Percentiles rank a stretch among this genome's conserved stretches.
Evolutionary conservation across 106 monocot species (phyloP).

Genomic region (Phalaenopsis equestris): DNA sequence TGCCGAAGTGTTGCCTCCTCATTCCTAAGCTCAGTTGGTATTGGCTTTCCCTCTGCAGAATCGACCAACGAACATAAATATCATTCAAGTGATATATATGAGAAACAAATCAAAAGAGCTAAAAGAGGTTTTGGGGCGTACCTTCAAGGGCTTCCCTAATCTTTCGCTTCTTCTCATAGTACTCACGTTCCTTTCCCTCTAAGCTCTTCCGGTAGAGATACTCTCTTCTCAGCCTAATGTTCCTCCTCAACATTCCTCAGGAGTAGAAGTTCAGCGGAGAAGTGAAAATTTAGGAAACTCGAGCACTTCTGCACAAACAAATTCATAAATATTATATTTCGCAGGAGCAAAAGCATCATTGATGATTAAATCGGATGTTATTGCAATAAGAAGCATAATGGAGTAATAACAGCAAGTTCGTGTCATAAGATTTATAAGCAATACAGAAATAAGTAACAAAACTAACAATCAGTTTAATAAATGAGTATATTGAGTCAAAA

Average conservation of each 20-base stretch:
- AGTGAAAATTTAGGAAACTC: neutral
- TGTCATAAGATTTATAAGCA: no score
- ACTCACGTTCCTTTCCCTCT: constrained; percentile 60
- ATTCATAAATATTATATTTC: neutral
- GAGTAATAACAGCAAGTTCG: neutral
- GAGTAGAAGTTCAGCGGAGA: neutral
- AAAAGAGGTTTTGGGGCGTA: neutral
- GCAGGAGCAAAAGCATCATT: neutral
- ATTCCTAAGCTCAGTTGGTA: constrained; percentile 77
- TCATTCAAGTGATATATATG: neutral
- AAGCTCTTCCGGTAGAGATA: constrained; percentile 71
- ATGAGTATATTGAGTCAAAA: neutral
- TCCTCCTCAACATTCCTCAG: constrained; percentile 26
- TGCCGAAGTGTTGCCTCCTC: constrained; percentile 55
- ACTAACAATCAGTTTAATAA: neutral
- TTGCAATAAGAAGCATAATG: neutral
- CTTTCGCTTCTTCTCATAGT: constrained; percentile 77
- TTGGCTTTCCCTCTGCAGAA: constrained; percentile 59
- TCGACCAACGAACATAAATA: neutral
- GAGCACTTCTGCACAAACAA: neutral
- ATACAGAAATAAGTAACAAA: neutral
- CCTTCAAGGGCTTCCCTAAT: constrained; percentile 60
- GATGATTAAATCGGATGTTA: neutral
- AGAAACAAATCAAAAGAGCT: constrained; percentile 1
- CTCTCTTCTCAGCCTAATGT: constrained; percentile 45